Evolutionary conservation across 2,329 filamentous ascomycete genomes (phyloP).

Genomic region (Lachnellula suecica): DNA sequence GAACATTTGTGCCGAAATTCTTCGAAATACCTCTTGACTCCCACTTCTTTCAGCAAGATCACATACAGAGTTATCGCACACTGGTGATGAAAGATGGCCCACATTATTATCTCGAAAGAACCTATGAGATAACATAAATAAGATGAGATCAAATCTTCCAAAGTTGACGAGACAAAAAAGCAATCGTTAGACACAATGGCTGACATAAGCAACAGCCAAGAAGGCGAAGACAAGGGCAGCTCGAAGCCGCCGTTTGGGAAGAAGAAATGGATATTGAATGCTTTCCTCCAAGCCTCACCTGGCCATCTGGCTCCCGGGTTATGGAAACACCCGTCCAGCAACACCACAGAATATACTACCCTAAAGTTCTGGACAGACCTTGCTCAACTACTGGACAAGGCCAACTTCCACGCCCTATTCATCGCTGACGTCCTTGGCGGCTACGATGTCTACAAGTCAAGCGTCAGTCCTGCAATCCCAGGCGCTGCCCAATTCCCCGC

Average conservation of each 20-base stretch:
- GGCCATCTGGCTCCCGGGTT: slow-evolving; percentile 55
- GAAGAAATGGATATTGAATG: slow-evolving; percentile 49
- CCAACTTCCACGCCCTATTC: slow-evolving; percentile 66
- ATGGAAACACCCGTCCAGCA: slow-evolving; percentile 64
- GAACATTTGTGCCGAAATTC: no score
- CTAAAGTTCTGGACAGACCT: slow-evolving; percentile 61
- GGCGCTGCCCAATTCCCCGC: slow-evolving; percentile 70
- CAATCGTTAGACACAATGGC: not conserved
- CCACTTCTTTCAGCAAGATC: no score
- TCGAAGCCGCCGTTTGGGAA: slow-evolving; percentile 12
- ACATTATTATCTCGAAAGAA: no score
- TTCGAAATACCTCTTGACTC: no score
- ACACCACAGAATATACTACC: slow-evolving; percentile 60
- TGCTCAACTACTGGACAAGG: slow-evolving; percentile 57
- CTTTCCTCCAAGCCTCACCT: slow-evolving; percentile 48
- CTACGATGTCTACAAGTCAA: slow-evolving; percentile 68
- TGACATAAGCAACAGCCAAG: not conserved
- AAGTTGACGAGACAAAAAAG: no score
- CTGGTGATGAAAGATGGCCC: no score
- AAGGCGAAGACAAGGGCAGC: not conserved
- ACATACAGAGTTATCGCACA: no score
- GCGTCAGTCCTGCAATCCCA: slow-evolving; percentile 57
- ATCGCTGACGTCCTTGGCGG: slow-evolving; percentile 66
- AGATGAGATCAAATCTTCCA: no score
- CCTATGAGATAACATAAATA: no score